phyloP scores from a whole-genome alignment of 495 filamentous ascomycete species.

The Sporormia fimetaria region DNA sequence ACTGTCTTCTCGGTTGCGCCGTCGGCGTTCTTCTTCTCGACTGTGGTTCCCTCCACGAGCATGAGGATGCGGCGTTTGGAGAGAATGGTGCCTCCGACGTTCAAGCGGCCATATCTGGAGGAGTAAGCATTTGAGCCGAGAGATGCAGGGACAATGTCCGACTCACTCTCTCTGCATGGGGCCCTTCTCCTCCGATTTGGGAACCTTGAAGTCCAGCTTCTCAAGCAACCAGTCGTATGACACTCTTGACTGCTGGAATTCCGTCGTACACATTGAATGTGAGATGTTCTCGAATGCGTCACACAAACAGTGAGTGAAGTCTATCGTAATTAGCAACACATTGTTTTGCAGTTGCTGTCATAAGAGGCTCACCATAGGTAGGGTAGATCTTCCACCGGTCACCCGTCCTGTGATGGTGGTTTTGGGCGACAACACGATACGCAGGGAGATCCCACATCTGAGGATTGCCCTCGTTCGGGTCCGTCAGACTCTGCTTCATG shows the following conservation, averaged over 20 bases:
- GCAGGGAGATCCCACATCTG: slow-evolving; percentile 67
- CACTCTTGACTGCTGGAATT: slow-evolving; percentile 63
- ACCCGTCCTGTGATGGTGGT: slow-evolving; percentile 61
- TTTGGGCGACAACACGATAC: slow-evolving; percentile 58
- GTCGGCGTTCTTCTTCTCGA: slow-evolving; percentile 32
- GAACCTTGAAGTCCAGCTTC: slow-evolving; percentile 53
- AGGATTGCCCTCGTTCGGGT: slow-evolving; percentile 34
- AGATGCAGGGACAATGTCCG: neutral
- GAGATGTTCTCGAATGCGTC: slow-evolving; percentile 83
- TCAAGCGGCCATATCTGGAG: slow-evolving; percentile 57
- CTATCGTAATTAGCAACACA: no score
- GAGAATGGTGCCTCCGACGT: slow-evolving; percentile 68
- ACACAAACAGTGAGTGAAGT: slow-evolving; percentile 82
- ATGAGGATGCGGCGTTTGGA: slow-evolving; percentile 73
- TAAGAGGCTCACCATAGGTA: slow-evolving; percentile 54
- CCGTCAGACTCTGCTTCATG: slow-evolving; percentile 70
- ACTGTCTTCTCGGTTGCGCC: slow-evolving; percentile 17
- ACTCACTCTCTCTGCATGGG: slow-evolving; percentile 74
- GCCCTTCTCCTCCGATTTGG: slow-evolving; percentile 30
- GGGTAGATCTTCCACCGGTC: slow-evolving; percentile 76
- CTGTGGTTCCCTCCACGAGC: slow-evolving; percentile 45
- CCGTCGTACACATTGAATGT: slow-evolving; percentile 80
- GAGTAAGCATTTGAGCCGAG: slow-evolving; percentile 5
- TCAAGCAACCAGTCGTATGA: slow-evolving; percentile 86
- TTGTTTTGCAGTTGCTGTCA: neutral